Evolutionary conservation across 2,329 filamentous ascomycete genomes (phyloP).

Genomic region (Stenocarpella maydis): DNA sequence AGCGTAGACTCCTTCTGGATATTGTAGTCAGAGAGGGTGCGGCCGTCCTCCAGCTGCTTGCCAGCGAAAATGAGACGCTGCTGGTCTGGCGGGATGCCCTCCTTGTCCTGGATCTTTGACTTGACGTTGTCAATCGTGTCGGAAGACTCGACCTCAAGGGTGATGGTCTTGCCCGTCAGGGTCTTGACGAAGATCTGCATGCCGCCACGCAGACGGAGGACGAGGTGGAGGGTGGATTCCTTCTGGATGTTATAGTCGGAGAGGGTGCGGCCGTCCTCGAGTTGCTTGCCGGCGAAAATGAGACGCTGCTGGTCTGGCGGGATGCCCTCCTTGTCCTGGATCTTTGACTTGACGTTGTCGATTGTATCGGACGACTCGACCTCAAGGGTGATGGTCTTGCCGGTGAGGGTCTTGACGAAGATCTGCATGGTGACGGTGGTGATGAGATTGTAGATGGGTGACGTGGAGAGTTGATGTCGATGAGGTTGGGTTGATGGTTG

Average conservation of each 20-base stretch:
- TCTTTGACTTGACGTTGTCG: conserved; percentile 94
- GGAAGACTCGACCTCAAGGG: conserved; percentile 71
- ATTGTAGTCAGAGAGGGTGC: conserved; percentile 87
- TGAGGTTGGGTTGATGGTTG: neutral
- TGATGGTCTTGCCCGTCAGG: conserved; percentile 75
- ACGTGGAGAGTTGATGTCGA: conserved; percentile 24
- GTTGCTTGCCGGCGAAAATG: conserved; percentile 92
- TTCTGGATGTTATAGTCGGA: conserved; percentile 98
- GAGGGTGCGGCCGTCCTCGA: conserved; percentile 90
- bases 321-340: conserved; percentile 92
- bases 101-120: conserved; percentile 76
- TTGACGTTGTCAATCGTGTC: conserved; percentile 78
- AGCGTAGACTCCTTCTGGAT: conserved; percentile 83
- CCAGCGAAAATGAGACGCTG: conserved; percentile 76
- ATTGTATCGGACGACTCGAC: conserved; percentile 91
- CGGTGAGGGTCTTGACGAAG: conserved; percentile 86
- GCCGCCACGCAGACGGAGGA: conserved; percentile 82
- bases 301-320: conserved; percentile 94
- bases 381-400: conserved; percentile 94
- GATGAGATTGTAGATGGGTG: no score
- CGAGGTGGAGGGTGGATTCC: conserved; percentile 82
- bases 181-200: conserved; percentile 81
- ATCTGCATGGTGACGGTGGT: conserved; percentile 93
- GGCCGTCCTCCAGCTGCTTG: conserved; percentile 78
- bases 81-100: conserved; percentile 75